A percentile compares a stretch with the other conserved stretches of the same genome.
Conservation (phyloP, 2,329 filamentous ascomycete genomes). For the Kalaharituber pfeilii region DNA sequence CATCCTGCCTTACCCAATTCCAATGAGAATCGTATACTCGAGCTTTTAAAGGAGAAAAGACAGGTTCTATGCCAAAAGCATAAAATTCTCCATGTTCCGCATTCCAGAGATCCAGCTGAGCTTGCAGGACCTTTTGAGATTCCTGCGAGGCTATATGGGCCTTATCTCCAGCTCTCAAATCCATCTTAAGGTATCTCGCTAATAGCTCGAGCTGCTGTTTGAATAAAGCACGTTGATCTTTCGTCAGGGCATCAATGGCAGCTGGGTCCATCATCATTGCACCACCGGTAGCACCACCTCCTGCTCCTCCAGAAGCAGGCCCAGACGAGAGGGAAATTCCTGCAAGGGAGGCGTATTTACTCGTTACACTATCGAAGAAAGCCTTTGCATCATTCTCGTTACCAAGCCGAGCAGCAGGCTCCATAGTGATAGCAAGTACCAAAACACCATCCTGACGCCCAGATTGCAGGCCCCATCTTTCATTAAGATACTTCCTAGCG, state of each 20-base stretch:
- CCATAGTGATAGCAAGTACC: slow-evolving; percentile 77
- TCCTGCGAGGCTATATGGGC: slow-evolving; percentile 70
- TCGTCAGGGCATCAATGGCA: slow-evolving; percentile 88
- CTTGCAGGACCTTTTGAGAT: slow-evolving; percentile 71
- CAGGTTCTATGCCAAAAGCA: slow-evolving; percentile 79
- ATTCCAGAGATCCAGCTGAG: slow-evolving; percentile 86
- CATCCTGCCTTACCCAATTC: slow-evolving; percentile 98
- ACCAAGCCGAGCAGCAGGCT: slow-evolving; percentile 72
- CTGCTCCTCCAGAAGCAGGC: slow-evolving; percentile 51
- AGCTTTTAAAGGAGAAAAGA: slow-evolving; percentile 85
- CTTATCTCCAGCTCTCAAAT: slow-evolving; percentile 91
- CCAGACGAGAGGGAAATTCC: slow-evolving; percentile 71
- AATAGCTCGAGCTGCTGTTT: slow-evolving; percentile 96
- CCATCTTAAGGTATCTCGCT: slow-evolving; percentile 90
- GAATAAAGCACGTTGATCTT: slow-evolving; percentile 88
- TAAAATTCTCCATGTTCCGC: slow-evolving; percentile 95
- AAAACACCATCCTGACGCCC: slow-evolving; percentile 86
- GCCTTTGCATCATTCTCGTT: slow-evolving; percentile 82
- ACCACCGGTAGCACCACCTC: slow-evolving; percentile 40
- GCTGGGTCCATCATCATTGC: slow-evolving; percentile 98
- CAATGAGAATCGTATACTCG: slow-evolving; percentile 94
- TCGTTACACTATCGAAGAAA: slow-evolving; percentile 71
- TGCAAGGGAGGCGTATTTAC: slow-evolving; percentile 72
- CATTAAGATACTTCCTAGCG: slow-evolving; percentile 87
- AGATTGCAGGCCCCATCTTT: slow-evolving; percentile 69